phyloP scores from a whole-genome alignment of 768 basidiomycete species.

The Lactarius indigo region DNA sequence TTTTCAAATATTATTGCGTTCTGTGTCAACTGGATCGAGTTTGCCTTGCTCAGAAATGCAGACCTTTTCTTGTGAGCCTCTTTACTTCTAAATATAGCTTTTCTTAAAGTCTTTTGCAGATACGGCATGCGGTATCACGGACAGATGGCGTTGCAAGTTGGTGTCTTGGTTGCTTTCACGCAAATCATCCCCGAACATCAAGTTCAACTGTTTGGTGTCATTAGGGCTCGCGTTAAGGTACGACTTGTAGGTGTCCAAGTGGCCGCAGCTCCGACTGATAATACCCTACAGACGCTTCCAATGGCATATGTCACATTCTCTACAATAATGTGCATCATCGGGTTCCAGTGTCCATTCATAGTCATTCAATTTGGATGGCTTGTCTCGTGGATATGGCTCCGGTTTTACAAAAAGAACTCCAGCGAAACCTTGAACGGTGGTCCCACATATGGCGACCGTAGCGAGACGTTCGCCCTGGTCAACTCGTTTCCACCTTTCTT shows the following conservation, averaged over 20 bases:
- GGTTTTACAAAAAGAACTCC: conserved; percentile 91
- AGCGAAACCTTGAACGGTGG: conserved; percentile 59
- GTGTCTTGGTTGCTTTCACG: conserved; percentile 91
- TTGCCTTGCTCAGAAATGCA: conserved; percentile 59
- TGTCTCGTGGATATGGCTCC: conserved; percentile 89
- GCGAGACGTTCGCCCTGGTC: conserved; percentile 92
- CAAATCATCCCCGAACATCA: conserved; percentile 98
- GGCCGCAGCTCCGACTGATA: neutral
- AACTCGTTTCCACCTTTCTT: conserved; percentile 97
- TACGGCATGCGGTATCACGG: conserved; percentile 90
- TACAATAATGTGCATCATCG: conserved; percentile 75
- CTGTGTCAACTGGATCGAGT: conserved; percentile 87
- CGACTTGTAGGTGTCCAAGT: neutral
- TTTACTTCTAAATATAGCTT: conserved; percentile 15
- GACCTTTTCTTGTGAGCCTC: conserved; percentile 73
- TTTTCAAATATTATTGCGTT: conserved; percentile 87
- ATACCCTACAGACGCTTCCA: conserved; percentile 67
- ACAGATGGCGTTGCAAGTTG: conserved; percentile 86
- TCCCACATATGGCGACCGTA: conserved; percentile 85
- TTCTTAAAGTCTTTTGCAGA: conserved; percentile 38
- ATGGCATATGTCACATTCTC: conserved; percentile 92
- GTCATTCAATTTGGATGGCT: conserved; percentile 99
- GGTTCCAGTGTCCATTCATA: conserved; percentile 87
- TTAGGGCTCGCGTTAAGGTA: conserved; percentile 90
- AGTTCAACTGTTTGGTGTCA: conserved; percentile 82